Conservation (phyloP, 2,329 filamentous ascomycete species). For the Ceratocystis lukuohia region DNA sequence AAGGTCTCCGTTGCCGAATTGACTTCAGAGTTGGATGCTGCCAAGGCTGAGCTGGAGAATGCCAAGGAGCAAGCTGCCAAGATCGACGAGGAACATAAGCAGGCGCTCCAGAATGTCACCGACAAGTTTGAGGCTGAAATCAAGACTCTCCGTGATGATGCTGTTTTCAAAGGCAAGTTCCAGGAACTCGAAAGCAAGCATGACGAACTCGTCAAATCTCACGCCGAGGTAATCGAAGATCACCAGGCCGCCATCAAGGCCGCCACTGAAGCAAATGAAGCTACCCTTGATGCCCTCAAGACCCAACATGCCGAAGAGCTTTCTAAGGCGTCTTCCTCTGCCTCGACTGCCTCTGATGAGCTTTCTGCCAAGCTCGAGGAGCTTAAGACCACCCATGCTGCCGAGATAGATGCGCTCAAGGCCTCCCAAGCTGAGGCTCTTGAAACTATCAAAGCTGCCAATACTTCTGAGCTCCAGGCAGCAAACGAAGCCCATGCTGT, state of each 20-base stretch:
- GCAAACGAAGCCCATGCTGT: slow-evolving; percentile 36
- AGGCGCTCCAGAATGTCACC: slow-evolving; percentile 44
- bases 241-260: slow-evolving; percentile 33
- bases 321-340: slow-evolving; percentile 29
- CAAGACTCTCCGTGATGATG: slow-evolving; percentile 48
- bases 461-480: slow-evolving; percentile 25
- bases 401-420: slow-evolving; percentile 33
- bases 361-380: slow-evolving; percentile 33
- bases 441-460: slow-evolving; percentile 32
- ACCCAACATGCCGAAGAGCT: slow-evolving; percentile 46
- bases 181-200: slow-evolving; percentile 47
- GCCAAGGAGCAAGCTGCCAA: slow-evolving; percentile 35
- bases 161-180: slow-evolving; percentile 51
- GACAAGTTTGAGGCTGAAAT: slow-evolving; percentile 53
- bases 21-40: slow-evolving; percentile 36
- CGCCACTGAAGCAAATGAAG: slow-evolving; percentile 33
- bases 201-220: slow-evolving; percentile 31
- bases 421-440: slow-evolving; percentile 33
- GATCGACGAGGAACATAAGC: slow-evolving; percentile 42
- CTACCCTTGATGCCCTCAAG: slow-evolving; percentile 40
- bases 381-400: slow-evolving; percentile 29
- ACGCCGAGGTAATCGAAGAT: slow-evolving; percentile 26
- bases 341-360: slow-evolving; percentile 40
- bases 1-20: slow-evolving; percentile 38
- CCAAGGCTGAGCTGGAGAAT: slow-evolving; percentile 34